Conservation (phyloP, 345 rosid species). For the Aquilaria yunnanensis region DNA sequence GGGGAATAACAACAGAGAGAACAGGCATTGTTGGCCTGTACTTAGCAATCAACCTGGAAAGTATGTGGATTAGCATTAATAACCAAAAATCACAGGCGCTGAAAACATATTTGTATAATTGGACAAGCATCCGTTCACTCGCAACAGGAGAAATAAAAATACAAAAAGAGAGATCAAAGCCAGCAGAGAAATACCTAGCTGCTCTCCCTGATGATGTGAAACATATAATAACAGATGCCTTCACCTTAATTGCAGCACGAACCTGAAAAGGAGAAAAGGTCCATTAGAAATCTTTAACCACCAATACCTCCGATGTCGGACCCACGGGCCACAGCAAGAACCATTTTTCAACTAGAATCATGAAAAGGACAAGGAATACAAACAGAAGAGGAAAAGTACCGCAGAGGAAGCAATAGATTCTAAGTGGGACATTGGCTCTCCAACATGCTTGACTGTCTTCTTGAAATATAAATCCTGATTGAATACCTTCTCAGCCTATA, state of each 20-base stretch:
- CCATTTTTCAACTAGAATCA: background rate
- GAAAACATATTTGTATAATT: background rate
- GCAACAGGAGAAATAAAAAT: too few species aligned
- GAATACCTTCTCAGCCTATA: slow-evolving; percentile 95
- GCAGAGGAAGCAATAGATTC: slow-evolving; percentile 98
- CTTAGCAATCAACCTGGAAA: slow-evolving; percentile 90
- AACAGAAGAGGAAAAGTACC: slow-evolving; percentile 28
- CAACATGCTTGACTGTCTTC: slow-evolving; percentile 89
- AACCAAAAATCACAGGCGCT: background rate
- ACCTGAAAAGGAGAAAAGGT: slow-evolving; percentile 41
- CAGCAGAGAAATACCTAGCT: slow-evolving; percentile 51
- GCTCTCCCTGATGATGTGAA: slow-evolving; percentile 98
- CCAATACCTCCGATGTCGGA: too few species aligned
- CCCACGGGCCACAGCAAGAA: background rate
- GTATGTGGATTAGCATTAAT: background rate
- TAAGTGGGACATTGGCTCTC: slow-evolving; percentile 95
- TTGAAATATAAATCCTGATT: slow-evolving; percentile 90
- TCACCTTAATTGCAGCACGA: slow-evolving; percentile 96
- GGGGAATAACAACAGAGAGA: slow-evolving; percentile 92
- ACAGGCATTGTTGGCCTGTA: slow-evolving; percentile 99
- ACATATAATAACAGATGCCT: slow-evolving; percentile 93
- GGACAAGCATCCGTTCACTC: background rate
- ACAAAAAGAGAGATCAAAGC: too few species aligned
- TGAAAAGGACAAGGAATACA: background rate
- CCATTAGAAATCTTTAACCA: slow-evolving; percentile 2